A percentile compares a stretch with the other conserved stretches of the same genome.
Evolutionary conservation across 2,329 filamentous ascomycete genomes (phyloP).

Genomic region (Grosmannia clavigera): DNA sequence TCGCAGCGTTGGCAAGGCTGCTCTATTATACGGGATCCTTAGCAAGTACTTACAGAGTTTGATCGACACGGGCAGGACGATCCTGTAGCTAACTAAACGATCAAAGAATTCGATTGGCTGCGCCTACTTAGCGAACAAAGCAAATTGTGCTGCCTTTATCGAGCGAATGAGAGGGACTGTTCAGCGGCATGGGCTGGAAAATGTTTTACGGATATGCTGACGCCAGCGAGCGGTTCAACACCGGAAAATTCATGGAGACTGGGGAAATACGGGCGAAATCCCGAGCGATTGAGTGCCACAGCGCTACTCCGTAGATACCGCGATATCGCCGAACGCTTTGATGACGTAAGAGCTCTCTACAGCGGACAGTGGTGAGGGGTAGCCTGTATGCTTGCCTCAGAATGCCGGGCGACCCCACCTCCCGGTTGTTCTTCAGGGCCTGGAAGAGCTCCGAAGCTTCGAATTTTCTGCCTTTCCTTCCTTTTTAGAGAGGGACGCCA

Average conservation of each 20-base stretch:
- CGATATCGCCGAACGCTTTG: constrained; percentile 8
- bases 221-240: not conserved
- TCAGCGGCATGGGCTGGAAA: not conserved
- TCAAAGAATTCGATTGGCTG: not conserved
- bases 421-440: not conserved
- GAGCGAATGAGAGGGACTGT: not conserved
- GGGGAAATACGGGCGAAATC: constrained; percentile 1
- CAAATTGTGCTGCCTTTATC: not conserved
- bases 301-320: constrained; percentile 3
- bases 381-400: not conserved
- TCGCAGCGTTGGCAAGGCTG: too few relatives aligned
- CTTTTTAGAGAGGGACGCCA: not conserved
- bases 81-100: not conserved
- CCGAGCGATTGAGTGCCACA: constrained; percentile 1
- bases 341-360: not conserved
- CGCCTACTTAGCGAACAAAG: not conserved
- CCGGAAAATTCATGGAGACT: not conserved
- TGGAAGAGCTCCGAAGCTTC: not conserved
- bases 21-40: not conserved
- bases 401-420: constrained; percentile 6
- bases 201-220: not conserved
- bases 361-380: not conserved
- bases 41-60: not conserved
- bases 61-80: not conserved
- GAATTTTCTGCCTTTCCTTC: not conserved